phyloP scores from a whole-genome alignment of 768 basidiomycete genomes.

The Rhodotorula graminis region DNA sequence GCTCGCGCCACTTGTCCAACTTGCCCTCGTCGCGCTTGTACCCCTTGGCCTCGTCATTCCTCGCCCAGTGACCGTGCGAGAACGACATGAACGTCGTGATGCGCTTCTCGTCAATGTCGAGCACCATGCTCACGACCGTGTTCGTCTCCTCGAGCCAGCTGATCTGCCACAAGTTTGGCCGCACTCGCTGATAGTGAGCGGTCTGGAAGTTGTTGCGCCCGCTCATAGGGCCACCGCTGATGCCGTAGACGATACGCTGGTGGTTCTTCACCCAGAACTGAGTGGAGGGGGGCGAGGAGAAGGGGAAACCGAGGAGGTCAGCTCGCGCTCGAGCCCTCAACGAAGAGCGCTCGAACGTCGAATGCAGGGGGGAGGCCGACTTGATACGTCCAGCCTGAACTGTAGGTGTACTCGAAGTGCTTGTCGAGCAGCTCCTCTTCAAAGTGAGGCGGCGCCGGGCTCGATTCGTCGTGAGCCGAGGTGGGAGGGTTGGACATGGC shows the following conservation, averaged over 20 bases:
- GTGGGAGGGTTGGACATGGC: no score
- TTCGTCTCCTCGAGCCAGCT: conserved; percentile 35
- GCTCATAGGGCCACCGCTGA: conserved; percentile 22
- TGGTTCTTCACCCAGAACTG: conserved; percentile 24
- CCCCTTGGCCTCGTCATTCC: conserved; percentile 26
- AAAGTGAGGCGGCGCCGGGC: conserved; percentile 19
- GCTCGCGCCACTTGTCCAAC: conserved; percentile 23
- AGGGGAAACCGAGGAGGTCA: no score
- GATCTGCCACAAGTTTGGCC: conserved; percentile 25
- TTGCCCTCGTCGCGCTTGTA: conserved; percentile 23
- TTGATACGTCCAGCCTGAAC: conserved; percentile 8
- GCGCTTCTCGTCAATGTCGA: conserved; percentile 20
- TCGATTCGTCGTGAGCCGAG: not conserved
- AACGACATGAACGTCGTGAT: conserved; percentile 21
- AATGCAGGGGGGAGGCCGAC: no score
- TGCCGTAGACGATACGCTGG: conserved; percentile 19
- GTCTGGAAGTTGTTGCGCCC: conserved; percentile 31
- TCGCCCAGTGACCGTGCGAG: conserved; percentile 26
- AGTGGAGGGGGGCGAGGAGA: no score
- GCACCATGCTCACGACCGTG: conserved; percentile 17
- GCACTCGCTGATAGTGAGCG: conserved; percentile 28
- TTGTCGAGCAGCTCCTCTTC: conserved; percentile 28
- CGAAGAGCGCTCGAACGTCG: no score
- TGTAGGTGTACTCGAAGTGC: conserved; percentile 34
- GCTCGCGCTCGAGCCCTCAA: no score